Conservation (phyloP, 208 protist genomes). For the Leishmania braziliensis region DNA sequence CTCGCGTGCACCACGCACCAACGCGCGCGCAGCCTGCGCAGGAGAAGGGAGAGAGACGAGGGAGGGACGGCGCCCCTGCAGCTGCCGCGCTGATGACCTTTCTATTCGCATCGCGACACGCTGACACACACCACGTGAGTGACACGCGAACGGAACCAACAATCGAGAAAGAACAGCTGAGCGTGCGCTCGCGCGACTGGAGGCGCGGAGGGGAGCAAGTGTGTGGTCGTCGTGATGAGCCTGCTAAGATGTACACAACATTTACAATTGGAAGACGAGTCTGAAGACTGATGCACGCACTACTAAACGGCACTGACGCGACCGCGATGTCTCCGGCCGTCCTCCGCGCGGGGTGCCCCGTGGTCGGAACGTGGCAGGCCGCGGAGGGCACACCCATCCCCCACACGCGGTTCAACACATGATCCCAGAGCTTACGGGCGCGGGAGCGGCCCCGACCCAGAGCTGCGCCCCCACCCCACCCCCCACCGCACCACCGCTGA, state of each 20-base stretch:
- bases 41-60: background rate
- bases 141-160: constrained; percentile 60
- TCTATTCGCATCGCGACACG: constrained; percentile 42
- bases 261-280: constrained; percentile 36
- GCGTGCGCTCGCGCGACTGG: constrained; percentile 5
- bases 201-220: background rate
- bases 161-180: constrained; percentile 69
- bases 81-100: constrained; percentile 18
- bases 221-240: constrained; percentile 24
- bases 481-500: constrained; percentile 20
- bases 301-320: constrained; percentile 23
- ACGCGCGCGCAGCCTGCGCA: background rate
- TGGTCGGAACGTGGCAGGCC: constrained; percentile 21
- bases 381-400: constrained; percentile 16
- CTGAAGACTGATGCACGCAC: constrained; percentile 28
- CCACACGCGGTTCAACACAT: constrained; percentile 22
- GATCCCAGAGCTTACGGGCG: constrained; percentile 6
- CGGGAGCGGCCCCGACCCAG: background rate
- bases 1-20: background rate
- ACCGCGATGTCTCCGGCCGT: background rate
- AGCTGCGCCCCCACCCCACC: background rate
- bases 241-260: constrained; percentile 30
- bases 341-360: background rate
- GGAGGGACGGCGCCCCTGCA: background rate
- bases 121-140: constrained; percentile 52